These are phyloP conservation scores for Diplodia mutila DNA, from an alignment of 2,329 filamentous ascomycete species.

Conservation along the genomic window DNA sequence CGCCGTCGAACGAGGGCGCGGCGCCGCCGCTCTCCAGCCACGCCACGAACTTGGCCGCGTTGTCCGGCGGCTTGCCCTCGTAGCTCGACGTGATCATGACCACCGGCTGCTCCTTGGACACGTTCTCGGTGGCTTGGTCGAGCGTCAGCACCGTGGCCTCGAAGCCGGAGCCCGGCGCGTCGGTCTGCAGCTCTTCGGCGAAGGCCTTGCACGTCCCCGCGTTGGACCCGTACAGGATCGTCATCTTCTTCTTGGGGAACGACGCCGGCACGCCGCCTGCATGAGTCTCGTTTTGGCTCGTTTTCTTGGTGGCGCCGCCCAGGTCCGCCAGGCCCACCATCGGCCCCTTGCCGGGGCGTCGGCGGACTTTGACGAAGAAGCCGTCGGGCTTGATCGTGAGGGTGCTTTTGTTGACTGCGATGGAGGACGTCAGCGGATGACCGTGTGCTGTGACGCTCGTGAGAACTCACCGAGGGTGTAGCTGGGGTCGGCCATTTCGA, in stretches of 20 bases:
- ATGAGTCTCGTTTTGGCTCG: neutral
- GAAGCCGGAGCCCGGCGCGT: conserved; percentile 65
- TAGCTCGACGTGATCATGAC: conserved; percentile 73
- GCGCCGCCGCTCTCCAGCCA: conserved; percentile 62
- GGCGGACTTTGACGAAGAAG: conserved; percentile 56
- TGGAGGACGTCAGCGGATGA: conserved; percentile 6
- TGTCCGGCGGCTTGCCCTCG: conserved; percentile 74
- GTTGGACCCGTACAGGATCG: conserved; percentile 75
- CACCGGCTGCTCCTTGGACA: conserved; percentile 65
- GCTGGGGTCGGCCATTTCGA: conserved; percentile 63
- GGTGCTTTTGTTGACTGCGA: conserved; percentile 54
- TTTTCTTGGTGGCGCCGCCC: neutral
- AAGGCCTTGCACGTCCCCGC: conserved; percentile 75
- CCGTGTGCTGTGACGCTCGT: neutral
- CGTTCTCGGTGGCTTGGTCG: conserved; percentile 63
- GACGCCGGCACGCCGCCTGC: neutral
- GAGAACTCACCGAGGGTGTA: conserved; percentile 53
- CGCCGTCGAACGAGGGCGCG: conserved; percentile 55
- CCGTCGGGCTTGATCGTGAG: conserved; percentile 67
- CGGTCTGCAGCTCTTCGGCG: conserved; percentile 64
- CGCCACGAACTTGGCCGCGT: conserved; percentile 68
- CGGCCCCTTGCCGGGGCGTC: conserved; percentile 14
- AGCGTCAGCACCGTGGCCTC: conserved; percentile 58
- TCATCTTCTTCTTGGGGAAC: conserved; percentile 50
- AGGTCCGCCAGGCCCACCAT: neutral